phyloP scores from a whole-genome alignment of 208 protist genomes.

The Eutreptiella sp. region DNA sequence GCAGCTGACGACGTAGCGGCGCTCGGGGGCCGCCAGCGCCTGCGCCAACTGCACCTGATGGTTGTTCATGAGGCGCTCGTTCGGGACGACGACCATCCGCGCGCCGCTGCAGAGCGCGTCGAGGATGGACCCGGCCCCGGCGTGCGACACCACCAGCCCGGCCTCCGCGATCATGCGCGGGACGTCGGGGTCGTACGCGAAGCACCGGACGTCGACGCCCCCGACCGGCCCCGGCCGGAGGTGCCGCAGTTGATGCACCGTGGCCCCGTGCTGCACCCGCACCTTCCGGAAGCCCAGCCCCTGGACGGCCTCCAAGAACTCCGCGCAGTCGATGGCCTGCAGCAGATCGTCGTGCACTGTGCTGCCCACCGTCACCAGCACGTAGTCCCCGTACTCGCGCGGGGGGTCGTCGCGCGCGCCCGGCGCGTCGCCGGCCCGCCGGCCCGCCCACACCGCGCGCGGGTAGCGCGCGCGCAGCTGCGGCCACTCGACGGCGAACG shows the following conservation, averaged over 20 bases:
- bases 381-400: conserved; percentile 26
- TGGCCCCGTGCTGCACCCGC: conserved; percentile 65
- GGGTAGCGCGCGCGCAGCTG: conserved; percentile 34
- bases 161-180: conserved; percentile 44
- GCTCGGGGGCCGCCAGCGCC: no score
- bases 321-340: conserved; percentile 34
- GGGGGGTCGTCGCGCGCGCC: neutral
- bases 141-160: conserved; percentile 68
- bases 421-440: no score
- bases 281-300: conserved; percentile 50
- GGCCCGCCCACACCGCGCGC: no score
- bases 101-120: conserved; percentile 56
- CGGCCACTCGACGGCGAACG: conserved; percentile 70
- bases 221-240: conserved; percentile 24
- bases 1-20: no score
- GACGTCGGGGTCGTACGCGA: conserved; percentile 57
- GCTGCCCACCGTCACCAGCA: conserved; percentile 76
- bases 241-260: conserved; percentile 2
- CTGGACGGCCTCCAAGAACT: conserved; percentile 37
- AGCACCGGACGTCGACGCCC: conserved; percentile 54
- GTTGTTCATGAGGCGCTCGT: conserved; percentile 71
- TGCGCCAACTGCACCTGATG: conserved; percentile 49
- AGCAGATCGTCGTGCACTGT: conserved; percentile 67
- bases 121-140: conserved; percentile 80
- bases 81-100: conserved; percentile 70